Percentiles rank a stretch among this genome's conserved stretches.
phyloP scores from a whole-genome alignment of 257 asterid genomes.

The Thymus mandschuricus region DNA sequence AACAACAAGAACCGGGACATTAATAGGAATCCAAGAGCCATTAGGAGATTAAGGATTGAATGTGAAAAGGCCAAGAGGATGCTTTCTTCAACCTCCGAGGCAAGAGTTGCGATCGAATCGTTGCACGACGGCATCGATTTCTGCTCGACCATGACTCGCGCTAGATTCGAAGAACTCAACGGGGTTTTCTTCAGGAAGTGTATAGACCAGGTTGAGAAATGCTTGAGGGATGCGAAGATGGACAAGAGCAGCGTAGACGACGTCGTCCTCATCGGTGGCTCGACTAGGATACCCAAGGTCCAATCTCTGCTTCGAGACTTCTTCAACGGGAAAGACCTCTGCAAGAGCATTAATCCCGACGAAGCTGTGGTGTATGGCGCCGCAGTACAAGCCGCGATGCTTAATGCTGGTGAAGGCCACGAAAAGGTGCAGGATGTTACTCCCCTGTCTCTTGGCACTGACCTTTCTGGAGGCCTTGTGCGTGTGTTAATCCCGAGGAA shows the following conservation, averaged over 20 bases:
- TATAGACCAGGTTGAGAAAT: slow-evolving; percentile 28
- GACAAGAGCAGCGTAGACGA: slow-evolving; percentile 33
- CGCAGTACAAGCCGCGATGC: slow-evolving; percentile 32
- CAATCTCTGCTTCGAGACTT: slow-evolving; percentile 33
- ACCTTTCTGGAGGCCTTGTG: slow-evolving; percentile 28
- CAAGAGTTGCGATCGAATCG: slow-evolving; percentile 21
- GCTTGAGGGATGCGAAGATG: slow-evolving; percentile 29
- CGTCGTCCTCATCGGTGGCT: slow-evolving; percentile 35
- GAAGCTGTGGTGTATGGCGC: slow-evolving; percentile 39
- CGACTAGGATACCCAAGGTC: slow-evolving; percentile 36
- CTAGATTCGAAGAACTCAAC: slow-evolving; percentile 17
- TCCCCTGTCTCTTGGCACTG: slow-evolving; percentile 33
- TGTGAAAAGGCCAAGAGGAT: slow-evolving; percentile 37
- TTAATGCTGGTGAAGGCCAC: slow-evolving; percentile 31
- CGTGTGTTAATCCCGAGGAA: slow-evolving; percentile 32
- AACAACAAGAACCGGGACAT: slow-evolving; percentile 31
- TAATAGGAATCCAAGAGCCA: slow-evolving; percentile 34
- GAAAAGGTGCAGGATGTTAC: slow-evolving; percentile 37
- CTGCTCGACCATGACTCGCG: slow-evolving; percentile 21
- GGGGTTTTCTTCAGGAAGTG: slow-evolving; percentile 25
- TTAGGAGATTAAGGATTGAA: slow-evolving; percentile 22
- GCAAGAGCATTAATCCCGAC: slow-evolving; percentile 36
- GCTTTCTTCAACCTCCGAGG: slow-evolving; percentile 30
- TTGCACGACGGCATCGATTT: slow-evolving; percentile 10
- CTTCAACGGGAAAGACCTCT: slow-evolving; percentile 34